These are phyloP conservation scores for Symmetrospora coprosmae DNA, from an alignment of 768 basidiomycete species.

Conservation along the genomic window DNA sequence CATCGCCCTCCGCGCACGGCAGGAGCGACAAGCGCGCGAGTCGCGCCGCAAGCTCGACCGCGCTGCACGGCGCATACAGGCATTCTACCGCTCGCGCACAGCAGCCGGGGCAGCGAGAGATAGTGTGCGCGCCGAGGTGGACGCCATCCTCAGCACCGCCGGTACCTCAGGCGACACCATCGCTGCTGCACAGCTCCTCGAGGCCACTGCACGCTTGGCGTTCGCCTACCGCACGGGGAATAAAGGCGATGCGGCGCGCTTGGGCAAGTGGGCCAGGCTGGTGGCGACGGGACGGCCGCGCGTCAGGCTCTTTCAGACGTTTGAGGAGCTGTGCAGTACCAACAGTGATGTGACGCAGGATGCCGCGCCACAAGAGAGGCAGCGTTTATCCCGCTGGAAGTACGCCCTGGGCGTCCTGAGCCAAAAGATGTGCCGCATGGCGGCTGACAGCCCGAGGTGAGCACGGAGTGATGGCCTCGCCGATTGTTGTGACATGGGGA, in stretches of 20 bases:
- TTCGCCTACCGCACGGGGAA: background rate
- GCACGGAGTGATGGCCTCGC: no score
- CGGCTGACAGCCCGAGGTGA: no score
- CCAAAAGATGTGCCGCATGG: no score
- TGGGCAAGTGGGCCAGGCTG: background rate
- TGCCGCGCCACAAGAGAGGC: no score
- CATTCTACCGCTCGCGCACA: background rate
- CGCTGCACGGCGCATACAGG: background rate
- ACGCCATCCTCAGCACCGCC: background rate
- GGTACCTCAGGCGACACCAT: background rate
- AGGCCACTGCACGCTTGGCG: background rate
- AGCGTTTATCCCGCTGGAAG: no score
- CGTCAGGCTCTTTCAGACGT: conserved; percentile 5
- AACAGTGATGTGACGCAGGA: no score
- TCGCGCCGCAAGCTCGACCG: background rate
- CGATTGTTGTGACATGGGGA: no score
- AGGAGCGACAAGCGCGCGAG: background rate
- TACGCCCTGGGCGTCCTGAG: no score
- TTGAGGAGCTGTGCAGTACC: background rate
- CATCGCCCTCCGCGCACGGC: background rate
- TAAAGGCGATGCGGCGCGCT: background rate
- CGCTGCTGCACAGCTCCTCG: no score
- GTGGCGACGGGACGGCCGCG: conserved; percentile 8
- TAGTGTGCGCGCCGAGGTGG: background rate
- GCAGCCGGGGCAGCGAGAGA: background rate